A percentile compares a stretch with the other conserved stretches of the same genome.
These are phyloP conservation scores for Metschnikowia kofuensis DNA, from an alignment of 805 yeast species.

Conservation along the genomic window DNA sequence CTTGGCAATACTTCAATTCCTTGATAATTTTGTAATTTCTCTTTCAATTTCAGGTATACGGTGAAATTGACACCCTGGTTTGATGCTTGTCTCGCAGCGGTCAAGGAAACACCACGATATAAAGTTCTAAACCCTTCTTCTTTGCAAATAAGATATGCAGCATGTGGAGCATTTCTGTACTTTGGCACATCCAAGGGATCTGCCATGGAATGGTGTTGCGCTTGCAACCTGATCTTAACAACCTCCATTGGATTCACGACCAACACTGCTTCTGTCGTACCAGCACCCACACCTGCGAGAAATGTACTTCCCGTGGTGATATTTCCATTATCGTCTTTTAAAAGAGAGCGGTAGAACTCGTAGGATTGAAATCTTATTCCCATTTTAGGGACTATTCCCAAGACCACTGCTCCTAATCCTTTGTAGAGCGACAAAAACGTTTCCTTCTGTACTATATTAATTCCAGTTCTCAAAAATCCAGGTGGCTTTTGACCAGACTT, in stretches of 20 bases:
- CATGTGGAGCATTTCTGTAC: conserved; percentile 91
- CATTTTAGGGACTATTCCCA: conserved; percentile 98
- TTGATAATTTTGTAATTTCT: conserved; percentile 62
- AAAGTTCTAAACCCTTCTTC: conserved; percentile 90
- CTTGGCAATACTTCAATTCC: conserved; percentile 65
- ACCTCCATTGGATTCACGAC: conserved; percentile 98
- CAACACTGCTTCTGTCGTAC: conserved; percentile 89
- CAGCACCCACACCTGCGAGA: conserved; percentile 95
- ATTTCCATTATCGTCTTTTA: conserved; percentile 61
- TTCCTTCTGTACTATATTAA: conserved; percentile 72
- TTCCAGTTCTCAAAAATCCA: conserved; percentile 83
- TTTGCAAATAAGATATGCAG: conserved; percentile 73
- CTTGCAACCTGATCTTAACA: conserved; percentile 92
- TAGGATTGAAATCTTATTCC: conserved; percentile 94
- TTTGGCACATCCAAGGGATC: conserved; percentile 81
- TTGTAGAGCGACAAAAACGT: conserved; percentile 85
- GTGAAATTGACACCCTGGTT: conserved; percentile 99
- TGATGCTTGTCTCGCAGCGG: conserved; percentile 97
- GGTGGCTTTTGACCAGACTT: conserved; percentile 74
- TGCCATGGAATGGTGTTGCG: conserved; percentile 86
- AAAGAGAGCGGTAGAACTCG: conserved; percentile 75
- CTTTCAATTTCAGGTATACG: conserved; percentile 83
- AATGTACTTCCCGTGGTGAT: conserved; percentile 76
- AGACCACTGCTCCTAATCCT: conserved; percentile 95
- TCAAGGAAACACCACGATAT: conserved; percentile 91